Conservation (phyloP, 2,329 filamentous ascomycete genomes). For the Colletotrichum sp. region DNA sequence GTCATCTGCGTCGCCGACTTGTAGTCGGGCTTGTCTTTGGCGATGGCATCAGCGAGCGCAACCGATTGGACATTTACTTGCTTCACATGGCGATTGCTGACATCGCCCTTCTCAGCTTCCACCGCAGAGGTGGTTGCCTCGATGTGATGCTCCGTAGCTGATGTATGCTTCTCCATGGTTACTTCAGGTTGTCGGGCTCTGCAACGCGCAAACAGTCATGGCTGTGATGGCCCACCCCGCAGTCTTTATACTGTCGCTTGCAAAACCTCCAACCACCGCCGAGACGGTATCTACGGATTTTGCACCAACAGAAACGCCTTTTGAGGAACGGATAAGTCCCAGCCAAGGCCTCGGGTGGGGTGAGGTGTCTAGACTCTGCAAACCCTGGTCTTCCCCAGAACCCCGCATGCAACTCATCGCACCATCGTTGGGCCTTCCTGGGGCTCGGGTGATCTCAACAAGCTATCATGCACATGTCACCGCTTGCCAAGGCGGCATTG, state of each 20-base stretch:
- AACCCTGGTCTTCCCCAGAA: background rate
- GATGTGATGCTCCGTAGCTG: background rate
- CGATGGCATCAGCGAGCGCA: constrained; percentile 24
- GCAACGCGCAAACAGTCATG: background rate
- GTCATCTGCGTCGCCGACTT: constrained; percentile 13
- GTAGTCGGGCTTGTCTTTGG: constrained; percentile 24
- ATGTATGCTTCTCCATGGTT: background rate
- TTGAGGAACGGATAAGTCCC: background rate
- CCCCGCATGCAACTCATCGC: background rate
- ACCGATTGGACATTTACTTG: constrained; percentile 21
- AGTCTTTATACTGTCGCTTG: background rate
- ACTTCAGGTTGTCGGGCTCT: background rate
- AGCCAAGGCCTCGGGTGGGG: background rate
- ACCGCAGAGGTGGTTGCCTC: constrained; percentile 18
- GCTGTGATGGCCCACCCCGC: background rate
- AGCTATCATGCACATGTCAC: background rate
- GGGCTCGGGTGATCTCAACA: background rate
- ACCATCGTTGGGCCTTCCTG: background rate
- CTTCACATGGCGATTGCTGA: constrained; percentile 8
- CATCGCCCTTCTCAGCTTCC: background rate
- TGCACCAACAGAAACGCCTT: background rate
- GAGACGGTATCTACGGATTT: background rate
- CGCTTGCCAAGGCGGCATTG: background rate
- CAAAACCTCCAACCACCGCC: background rate
- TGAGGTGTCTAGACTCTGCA: background rate